A percentile compares a stretch with the other conserved stretches of the same genome.
Evolutionary conservation across 345 rosid genomes (phyloP).

Genomic region (Excoecaria agallocha): DNA sequence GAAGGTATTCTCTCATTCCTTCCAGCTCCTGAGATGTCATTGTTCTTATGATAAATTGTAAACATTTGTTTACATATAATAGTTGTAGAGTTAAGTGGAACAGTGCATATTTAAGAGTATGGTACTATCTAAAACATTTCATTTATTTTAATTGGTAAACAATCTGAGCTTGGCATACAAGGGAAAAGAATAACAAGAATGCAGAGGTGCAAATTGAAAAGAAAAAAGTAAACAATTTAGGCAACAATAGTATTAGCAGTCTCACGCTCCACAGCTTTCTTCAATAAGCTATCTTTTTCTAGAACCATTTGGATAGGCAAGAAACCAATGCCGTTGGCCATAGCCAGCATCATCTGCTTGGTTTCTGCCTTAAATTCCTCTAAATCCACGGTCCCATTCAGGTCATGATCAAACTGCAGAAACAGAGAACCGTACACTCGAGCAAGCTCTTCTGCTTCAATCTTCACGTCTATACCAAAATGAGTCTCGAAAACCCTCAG

Average conservation of each 20-base stretch:
- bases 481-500: conserved; percentile 43
- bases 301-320: conserved; percentile 49
- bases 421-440: too few relatives aligned
- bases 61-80: not conserved
- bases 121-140: not conserved
- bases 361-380: conserved; percentile 47
- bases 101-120: not conserved
- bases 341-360: conserved; percentile 43
- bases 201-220: too few relatives aligned
- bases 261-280: conserved; percentile 48
- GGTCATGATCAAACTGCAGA: too few relatives aligned
- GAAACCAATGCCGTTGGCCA: conserved; percentile 50
- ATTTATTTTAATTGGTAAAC: too few relatives aligned
- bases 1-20: conserved; percentile 67
- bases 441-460: too few relatives aligned
- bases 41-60: conserved; percentile 47
- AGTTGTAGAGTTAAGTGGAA: not conserved
- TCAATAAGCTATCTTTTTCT: conserved; percentile 47
- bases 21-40: conserved; percentile 73
- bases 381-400: too few relatives aligned
- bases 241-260: conserved; percentile 16
- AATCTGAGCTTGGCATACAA: too few relatives aligned
- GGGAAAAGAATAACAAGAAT: too few relatives aligned
- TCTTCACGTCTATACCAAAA: conserved; percentile 39
- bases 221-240: too few relatives aligned